These are phyloP conservation scores for Fusarium sp. DNA, from an alignment of 2,329 filamentous ascomycete genomes.

Conservation along the genomic window DNA sequence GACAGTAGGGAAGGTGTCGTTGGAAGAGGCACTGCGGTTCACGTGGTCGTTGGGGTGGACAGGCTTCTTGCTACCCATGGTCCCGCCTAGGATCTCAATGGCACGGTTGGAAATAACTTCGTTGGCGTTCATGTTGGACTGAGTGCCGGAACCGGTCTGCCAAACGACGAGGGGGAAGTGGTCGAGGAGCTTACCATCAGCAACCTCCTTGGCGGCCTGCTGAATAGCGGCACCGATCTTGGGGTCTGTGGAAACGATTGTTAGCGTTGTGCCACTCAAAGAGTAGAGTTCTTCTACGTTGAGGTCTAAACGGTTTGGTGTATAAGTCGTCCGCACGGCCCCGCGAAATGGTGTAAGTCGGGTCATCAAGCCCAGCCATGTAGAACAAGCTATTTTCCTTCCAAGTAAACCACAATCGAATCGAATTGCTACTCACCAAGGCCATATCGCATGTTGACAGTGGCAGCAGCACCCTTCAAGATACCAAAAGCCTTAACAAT, in stretches of 20 bases:
- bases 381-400: background rate
- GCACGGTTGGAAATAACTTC: conserved; percentile 99
- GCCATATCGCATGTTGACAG: conserved; percentile 94
- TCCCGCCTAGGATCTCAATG: conserved; percentile 95
- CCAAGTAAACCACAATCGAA: background rate
- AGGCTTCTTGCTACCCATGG: conserved; percentile 96
- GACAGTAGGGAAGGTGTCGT: conserved; percentile 99
- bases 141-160: conserved; percentile 98
- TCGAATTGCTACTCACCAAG: conserved; percentile 68
- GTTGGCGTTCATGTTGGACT: conserved; percentile 99
- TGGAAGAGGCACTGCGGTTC: conserved; percentile 98
- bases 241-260: conserved; percentile 68
- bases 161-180: conserved; percentile 99
- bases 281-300: background rate
- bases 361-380: background rate
- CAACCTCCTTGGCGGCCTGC: conserved; percentile 93
- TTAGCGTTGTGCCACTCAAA: conserved; percentile 3
- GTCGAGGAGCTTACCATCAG: conserved; percentile 90
- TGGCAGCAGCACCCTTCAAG: conserved; percentile 94
- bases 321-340: background rate
- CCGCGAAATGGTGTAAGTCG: conserved; percentile 1
- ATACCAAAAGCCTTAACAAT: conserved; percentile 96
- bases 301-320: background rate
- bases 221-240: conserved; percentile 93
- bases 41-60: conserved; percentile 99